Base-by-base conservation (phyloP, 306 rosid species). In the Oemleria cerasiformis region DNA sequence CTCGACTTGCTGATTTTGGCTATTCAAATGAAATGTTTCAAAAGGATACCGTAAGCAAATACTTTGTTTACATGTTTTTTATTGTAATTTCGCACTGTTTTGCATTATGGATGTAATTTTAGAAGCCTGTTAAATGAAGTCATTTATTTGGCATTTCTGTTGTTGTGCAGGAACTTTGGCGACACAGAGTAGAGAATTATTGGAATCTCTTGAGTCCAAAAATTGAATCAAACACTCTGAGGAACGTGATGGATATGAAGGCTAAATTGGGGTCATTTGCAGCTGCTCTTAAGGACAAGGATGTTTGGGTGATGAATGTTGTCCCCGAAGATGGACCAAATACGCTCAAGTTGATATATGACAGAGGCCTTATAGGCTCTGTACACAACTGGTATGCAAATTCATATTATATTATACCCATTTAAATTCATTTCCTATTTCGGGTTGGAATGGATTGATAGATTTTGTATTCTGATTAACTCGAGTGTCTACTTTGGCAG, bases 231-330 rank as follows among this genome's bases (percentile, higher is more conserved):
- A 84, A 94, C 82, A 88, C 87, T 4, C 25, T 88, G 68, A 85
- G 97, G 86, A 94, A 94, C 43, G 75, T 94, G 75, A 91, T 94
- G 99, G 99, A 94, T 79, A 91, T 94, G 99, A 91, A 94, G 80
- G 89, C 99, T 70, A 64, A 77, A 76, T 81, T 94, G 97, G 96
- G 96, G 34, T 91, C 97, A 49, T 91, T 89, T 82, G 99, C 83
- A 49, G 96, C 99, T 86, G 96, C 97, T 73, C 83, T 94, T 53
- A 89, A 73, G 77, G 89, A 70, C 73, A 94, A 91, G 81, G 76
- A 86, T 69, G 97, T 91, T 63, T 94, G 99, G 99, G 99, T 89
- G 83, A 91, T 94, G 99, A 94, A 91, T 62, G 97, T 88, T 65
- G 95, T 91, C 16, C 88, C 96, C 14, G 86, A 86, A 67, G 96